Base-by-base conservation (phyloP, 129 eudicot species). In the Mikania micrantha region DNA sequence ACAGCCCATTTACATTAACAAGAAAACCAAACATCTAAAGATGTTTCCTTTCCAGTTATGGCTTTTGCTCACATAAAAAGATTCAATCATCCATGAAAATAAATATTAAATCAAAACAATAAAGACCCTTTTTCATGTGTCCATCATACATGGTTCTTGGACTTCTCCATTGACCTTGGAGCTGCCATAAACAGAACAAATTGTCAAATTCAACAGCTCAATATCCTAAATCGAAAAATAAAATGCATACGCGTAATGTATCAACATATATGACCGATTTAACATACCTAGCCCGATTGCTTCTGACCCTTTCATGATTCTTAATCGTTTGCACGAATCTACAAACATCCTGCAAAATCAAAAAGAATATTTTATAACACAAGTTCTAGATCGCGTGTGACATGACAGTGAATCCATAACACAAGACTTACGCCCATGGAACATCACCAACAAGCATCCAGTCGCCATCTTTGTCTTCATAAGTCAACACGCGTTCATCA, bases 371-470 rank as follows among this genome's bases (percentile, higher is more conserved):
- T 25, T 69, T 22, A 54, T 56, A 48, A 39, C 42, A 48, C 40
- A 9, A 57, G 28, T 48, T 10, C 7, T 15, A 1, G 31, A 25
- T 39, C 12, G 7, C 11, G 16, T 19, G 32, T n/a, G n/a, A n/a
- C n/a, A n/a, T n/a, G n/a, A n/a, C n/a, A n/a, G n/a, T n/a, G n/a
- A n/a, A n/a, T n/a, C n/a, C n/a, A n/a, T n/a, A n/a, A n/a, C 47
- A 61, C 15, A 20, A 12, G 16, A 81, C 97, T 77, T 84, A 94
- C 99, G 79, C 95, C 99, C 99, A 94, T 12, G 99, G 98, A 66
- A 92, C 98, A 72, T 92, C 98, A 7, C 96, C 98, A 61, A 88
- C 98, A 20, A 92, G 94, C 98, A 92, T 92, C 98, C 98, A 92
- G 67, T 92, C 96, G 8, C 92, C 90, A 48, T 92, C 96, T 77